Conservation (phyloP, 108 stramenopile species). For the Skeletonema tropicum region DNA sequence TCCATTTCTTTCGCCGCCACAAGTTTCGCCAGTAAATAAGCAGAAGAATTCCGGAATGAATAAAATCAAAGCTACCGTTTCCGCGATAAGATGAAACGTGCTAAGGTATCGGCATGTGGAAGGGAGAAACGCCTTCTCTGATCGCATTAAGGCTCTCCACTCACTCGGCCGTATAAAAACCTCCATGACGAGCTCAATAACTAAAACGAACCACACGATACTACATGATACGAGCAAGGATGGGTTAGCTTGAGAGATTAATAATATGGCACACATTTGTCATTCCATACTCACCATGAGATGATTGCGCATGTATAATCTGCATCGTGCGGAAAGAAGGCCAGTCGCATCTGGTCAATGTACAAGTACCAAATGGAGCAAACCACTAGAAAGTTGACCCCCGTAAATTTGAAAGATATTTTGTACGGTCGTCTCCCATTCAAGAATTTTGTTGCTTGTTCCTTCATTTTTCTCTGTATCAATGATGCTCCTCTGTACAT, state of each 20-base stretch:
- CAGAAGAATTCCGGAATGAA: constrained; percentile 76
- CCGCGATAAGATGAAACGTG: constrained; percentile 67
- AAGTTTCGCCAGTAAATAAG: constrained; percentile 39
- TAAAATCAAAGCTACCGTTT: constrained; percentile 66
- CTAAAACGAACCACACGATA: constrained; percentile 67
- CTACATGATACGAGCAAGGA: constrained; percentile 25
- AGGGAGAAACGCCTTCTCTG: constrained; percentile 78
- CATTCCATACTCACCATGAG: constrained; percentile 56
- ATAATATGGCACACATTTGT: neutral
- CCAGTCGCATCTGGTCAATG: constrained; percentile 68
- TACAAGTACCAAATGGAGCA: constrained; percentile 79
- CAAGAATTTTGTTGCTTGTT: constrained; percentile 20
- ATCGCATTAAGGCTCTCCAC: constrained; percentile 59
- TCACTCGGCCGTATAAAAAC: constrained; percentile 68
- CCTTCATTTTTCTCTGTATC: constrained; percentile 12
- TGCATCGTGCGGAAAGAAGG: constrained; percentile 51
- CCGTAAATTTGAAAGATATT: constrained; percentile 59
- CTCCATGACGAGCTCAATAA: constrained; percentile 78
- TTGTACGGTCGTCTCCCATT: constrained; percentile 58
- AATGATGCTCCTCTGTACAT: neutral
- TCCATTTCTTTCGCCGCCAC: constrained; percentile 14
- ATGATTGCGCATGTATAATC: constrained; percentile 64
- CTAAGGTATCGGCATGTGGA: constrained; percentile 71
- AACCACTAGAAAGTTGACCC: constrained; percentile 77
- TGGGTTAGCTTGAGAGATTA: neutral